Evolutionary conservation across 306 rosid genomes (phyloP), one percentile per base, ranked within the genome.

Genomic region (Corylus heterophylla): DNA sequence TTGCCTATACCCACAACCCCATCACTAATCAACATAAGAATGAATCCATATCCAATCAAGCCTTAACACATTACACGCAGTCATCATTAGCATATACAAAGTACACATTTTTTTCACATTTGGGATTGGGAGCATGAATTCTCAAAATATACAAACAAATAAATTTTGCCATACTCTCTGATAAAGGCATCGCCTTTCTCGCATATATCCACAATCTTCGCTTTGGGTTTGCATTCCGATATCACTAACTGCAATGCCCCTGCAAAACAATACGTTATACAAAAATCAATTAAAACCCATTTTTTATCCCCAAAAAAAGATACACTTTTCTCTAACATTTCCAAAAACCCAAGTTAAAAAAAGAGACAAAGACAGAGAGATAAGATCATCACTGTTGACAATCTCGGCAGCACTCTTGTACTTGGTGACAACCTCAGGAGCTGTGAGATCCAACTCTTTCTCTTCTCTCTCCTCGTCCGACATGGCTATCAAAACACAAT

Each of bases 401-500:
- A 95, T 92, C 83, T 95, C 98, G 56, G 98, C 97, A 4, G 97
- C 96, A 27, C 88, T 91, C 81, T 92, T 94, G 89, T 94, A 94
- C 85, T 94, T 94, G 61, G 98, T 94, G 59, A 94, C 98, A 49
- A 94, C 98, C 78, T 92, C 98, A 12, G 92, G 84, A 74, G 98
- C 88, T 73, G 90, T 74, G 87, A 94, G 97, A 92, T 94, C 98
- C 85, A 94, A 80, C 92, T 94, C 98, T 91, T 88, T 95, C 97
- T 95, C 97, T 84, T 94, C 98, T 76, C 98, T 92, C 76, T 94
- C 98, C n/a, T 94, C 98, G 82, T 92, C 97, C 84, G 97, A 87
- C 98, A 94, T 94, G 52, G 14, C 52, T 49, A 49, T 14, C 14
- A 16, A 52, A 17, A 52, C 7, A 52, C 0, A 12, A 13, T 17